Base-by-base conservation (phyloP, 371 early-diverging fungal genomes). In the Mucor plumbeus region DNA sequence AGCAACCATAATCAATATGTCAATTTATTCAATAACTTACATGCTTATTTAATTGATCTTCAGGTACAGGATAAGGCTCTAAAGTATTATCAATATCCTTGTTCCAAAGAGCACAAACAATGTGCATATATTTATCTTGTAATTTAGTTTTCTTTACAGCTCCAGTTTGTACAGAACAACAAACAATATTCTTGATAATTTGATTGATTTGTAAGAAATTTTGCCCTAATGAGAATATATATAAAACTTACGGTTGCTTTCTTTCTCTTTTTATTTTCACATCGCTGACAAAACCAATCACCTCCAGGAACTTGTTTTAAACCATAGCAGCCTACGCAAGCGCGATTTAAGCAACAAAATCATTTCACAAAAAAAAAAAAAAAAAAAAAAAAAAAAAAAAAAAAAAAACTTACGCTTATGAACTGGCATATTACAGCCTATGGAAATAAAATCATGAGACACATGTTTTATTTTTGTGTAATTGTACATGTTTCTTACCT, bases 211-310 rank as follows among this genome's bases (percentile, higher is more conserved):
- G 9, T 26, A n/a, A n/a, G 11, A 19, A 7, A 31, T 54, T 13
- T 14, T 54, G 14, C 13, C 14, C 0, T 14, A 31, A 0, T 4
- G 4, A 5, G 11, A 13, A 4, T 15, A 5, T 15, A 5, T 17
- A 54, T 11, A 35, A 10, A 9, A 44, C 76, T 43, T 80, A 84
- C 87, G 39, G 80, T 81, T 14, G 74, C 62, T 34, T 67, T 70
- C 40, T 79, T 73, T 26, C 70, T 68, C 39, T 71, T 74, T 7
- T 72, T 65, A 59, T 80, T 80, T 33, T 76, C 79, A 58, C 87
- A 87, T 43, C 85, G 55, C 34, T 87, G 79, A 60, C 87, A 87
- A 71, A 71, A 84, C 87, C 87, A 87, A 43, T 84, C 77, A 44
- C 75, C 85, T 31, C 79, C 74, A 1, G 87, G 87, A 5, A 87